Evolutionary conservation across 345 rosid species (phyloP).

Genomic region (Salix caprea): DNA sequence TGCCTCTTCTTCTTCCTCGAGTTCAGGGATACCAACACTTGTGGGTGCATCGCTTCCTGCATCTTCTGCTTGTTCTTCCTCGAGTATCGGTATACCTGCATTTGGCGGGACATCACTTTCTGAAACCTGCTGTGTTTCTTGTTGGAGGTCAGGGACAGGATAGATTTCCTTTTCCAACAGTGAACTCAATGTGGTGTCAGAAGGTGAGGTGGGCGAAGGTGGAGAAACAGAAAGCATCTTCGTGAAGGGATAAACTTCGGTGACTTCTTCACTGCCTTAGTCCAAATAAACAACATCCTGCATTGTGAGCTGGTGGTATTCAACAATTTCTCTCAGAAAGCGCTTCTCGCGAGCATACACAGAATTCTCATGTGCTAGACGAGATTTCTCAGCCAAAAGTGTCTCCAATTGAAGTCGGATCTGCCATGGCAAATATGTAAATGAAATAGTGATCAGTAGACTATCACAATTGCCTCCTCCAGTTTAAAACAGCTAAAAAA

Average conservation of each 20-base stretch:
- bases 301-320: slow-evolving; percentile 93
- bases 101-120: too few relatives aligned
- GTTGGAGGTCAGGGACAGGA: slow-evolving; percentile 6
- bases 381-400: slow-evolving; percentile 88
- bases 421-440: slow-evolving; percentile 32
- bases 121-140: slow-evolving; percentile 24
- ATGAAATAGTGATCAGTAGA: background rate
- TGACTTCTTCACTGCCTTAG: slow-evolving; percentile 81
- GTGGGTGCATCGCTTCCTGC: slow-evolving; percentile 13
- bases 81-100: too few relatives aligned
- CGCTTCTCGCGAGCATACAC: slow-evolving; percentile 82
- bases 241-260: slow-evolving; percentile 67
- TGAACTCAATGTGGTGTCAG: slow-evolving; percentile 25
- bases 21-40: background rate
- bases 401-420: slow-evolving; percentile 96
- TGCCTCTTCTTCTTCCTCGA: slow-evolving; percentile 19
- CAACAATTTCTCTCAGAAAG: slow-evolving; percentile 88
- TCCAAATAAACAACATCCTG: slow-evolving; percentile 92
- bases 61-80: slow-evolving; percentile 20
- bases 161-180: slow-evolving; percentile 25
- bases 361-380: slow-evolving; percentile 86
- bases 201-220: slow-evolving; percentile 49
- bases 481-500: background rate
- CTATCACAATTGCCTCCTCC: background rate
- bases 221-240: slow-evolving; percentile 51